Percentiles rank a stretch among this genome's conserved stretches.
Evolutionary conservation across 139 green algal genomes (phyloP).

Genomic region (Picochlorum sp.): DNA sequence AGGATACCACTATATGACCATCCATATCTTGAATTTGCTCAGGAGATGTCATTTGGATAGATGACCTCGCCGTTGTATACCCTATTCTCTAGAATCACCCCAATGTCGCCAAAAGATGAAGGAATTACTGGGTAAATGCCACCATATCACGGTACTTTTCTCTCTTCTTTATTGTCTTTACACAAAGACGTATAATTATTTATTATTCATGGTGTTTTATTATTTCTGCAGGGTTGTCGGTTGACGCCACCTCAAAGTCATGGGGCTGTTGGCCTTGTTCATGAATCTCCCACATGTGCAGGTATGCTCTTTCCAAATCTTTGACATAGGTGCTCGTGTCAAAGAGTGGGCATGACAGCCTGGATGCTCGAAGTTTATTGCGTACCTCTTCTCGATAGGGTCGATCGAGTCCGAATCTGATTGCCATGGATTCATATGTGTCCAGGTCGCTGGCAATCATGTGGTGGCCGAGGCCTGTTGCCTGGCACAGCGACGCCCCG

Average conservation of each 20-base stretch:
- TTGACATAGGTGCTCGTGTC: slow-evolving; percentile 70
- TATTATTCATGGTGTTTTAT: not conserved
- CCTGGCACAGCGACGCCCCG: slow-evolving; percentile 62
- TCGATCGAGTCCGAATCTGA: slow-evolving; percentile 56
- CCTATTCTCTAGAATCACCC: too few relatives aligned
- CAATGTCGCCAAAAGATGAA: too few relatives aligned
- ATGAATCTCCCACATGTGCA: slow-evolving; percentile 80
- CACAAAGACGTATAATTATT: too few relatives aligned
- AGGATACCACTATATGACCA: too few relatives aligned
- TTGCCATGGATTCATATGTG: slow-evolving; percentile 65
- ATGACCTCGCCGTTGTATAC: too few relatives aligned
- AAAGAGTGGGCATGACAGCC: slow-evolving; percentile 70
- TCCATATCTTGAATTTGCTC: too few relatives aligned
- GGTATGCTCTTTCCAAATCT: slow-evolving; percentile 62
- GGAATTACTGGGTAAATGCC: too few relatives aligned
- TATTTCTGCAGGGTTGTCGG: not conserved
- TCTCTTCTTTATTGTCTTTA: too few relatives aligned
- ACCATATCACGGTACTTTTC: too few relatives aligned
- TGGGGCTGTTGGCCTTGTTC: slow-evolving; percentile 41
- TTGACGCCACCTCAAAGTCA: slow-evolving; percentile 45
- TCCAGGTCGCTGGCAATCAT: slow-evolving; percentile 59
- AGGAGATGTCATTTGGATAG: too few relatives aligned
- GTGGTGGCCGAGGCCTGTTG: slow-evolving; percentile 58
- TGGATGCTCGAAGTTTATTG: slow-evolving; percentile 35
- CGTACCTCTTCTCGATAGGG: slow-evolving; percentile 40